Percentiles rank a stretch among this genome's conserved stretches.
Conservation (phyloP, 352 stramenopile species). For the Peronospora belbahrii region DNA sequence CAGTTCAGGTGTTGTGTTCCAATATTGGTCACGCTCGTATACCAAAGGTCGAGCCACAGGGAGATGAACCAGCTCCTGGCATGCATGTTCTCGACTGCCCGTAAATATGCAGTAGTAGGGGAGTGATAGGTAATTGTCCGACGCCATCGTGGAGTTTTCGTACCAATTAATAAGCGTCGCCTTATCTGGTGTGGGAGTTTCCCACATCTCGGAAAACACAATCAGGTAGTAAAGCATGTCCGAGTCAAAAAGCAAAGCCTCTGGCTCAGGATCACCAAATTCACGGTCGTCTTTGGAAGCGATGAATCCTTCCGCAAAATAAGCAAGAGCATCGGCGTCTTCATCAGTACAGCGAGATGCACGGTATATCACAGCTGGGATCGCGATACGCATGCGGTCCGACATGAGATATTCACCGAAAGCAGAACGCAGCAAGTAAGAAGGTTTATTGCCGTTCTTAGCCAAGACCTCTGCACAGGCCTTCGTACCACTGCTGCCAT, state of each 20-base stretch:
- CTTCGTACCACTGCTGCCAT: conserved; percentile 29
- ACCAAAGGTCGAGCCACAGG: conserved; percentile 28
- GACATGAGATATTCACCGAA: conserved; percentile 60
- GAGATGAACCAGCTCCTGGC: conserved; percentile 40
- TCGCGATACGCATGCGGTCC: conserved; percentile 25
- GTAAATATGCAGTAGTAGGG: conserved; percentile 78
- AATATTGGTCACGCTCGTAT: conserved; percentile 60
- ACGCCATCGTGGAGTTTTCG: conserved; percentile 50
- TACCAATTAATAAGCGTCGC: conserved; percentile 49
- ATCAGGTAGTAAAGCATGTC: conserved; percentile 76
- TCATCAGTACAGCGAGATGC: conserved; percentile 29
- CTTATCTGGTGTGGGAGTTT: conserved; percentile 44
- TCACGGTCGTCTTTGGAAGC: conserved; percentile 8
- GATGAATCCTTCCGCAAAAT: conserved; percentile 22
- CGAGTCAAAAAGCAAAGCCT: conserved; percentile 49
- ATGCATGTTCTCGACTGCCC: conserved; percentile 48
- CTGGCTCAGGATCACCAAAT: conserved; percentile 28
- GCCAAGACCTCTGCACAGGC: conserved; percentile 41
- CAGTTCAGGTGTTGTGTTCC: conserved; percentile 50
- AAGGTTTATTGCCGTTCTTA: conserved; percentile 36
- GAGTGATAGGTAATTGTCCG: conserved; percentile 58
- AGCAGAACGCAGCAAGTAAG: conserved; percentile 56
- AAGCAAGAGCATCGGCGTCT: conserved; percentile 33
- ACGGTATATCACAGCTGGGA: conserved; percentile 54
- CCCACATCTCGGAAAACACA: conserved; percentile 75